These are phyloP conservation scores for Aspergillus heteromorphus DNA, from an alignment of 495 filamentous ascomycete genomes.

Conservation along the genomic window DNA sequence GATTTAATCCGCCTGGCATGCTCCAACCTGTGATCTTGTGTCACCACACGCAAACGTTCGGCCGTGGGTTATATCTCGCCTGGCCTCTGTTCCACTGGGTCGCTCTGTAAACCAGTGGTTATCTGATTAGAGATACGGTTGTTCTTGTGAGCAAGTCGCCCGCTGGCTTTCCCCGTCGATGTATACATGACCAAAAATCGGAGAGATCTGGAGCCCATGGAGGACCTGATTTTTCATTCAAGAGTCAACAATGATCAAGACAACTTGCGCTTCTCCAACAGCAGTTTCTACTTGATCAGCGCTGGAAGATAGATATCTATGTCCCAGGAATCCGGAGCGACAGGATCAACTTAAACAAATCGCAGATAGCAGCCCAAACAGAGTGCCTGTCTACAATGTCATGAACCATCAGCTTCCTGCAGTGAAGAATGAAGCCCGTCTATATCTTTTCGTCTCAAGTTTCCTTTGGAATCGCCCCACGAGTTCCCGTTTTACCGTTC, in stretches of 20 bases:
- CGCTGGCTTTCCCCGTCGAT: constrained; percentile 2
- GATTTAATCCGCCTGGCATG: constrained; percentile 39
- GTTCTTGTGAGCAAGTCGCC: neutral
- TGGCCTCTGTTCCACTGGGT: constrained; percentile 22
- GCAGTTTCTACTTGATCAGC: neutral
- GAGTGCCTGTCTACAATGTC: neutral
- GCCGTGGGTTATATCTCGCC: constrained; percentile 13
- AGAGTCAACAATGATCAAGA: neutral
- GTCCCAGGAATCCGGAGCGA: neutral
- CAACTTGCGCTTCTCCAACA: neutral
- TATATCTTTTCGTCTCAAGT: neutral
- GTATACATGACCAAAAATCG: constrained; percentile 13
- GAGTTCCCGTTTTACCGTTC: neutral
- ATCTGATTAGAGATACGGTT: constrained; percentile 18
- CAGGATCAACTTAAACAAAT: neutral
- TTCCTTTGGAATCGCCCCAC: neutral
- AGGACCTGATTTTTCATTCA: neutral
- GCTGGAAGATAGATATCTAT: neutral
- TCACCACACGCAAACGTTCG: constrained; percentile 14
- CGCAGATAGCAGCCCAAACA: neutral
- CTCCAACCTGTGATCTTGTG: constrained; percentile 23
- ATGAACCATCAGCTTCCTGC: constrained; percentile 7
- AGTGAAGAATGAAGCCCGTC: neutral
- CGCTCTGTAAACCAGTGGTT: constrained; percentile 35
- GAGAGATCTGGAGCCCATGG: neutral